These are phyloP conservation scores for Diaporthe nobilis DNA, from an alignment of 2,329 filamentous ascomycete species.

Conservation along the genomic window DNA sequence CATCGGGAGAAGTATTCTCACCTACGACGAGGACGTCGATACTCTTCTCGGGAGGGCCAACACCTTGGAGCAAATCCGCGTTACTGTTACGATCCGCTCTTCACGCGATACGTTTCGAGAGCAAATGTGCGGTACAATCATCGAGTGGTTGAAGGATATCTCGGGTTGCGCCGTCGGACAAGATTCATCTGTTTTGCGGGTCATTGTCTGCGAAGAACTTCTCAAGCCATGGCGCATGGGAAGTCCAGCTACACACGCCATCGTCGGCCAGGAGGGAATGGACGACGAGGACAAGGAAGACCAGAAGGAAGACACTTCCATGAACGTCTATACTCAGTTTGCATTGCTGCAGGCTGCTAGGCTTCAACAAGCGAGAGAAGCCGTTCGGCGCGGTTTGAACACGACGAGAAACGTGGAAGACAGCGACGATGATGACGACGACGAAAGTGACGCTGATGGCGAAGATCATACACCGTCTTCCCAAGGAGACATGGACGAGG, in stretches of 20 bases:
- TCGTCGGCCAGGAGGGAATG: constrained; percentile 82
- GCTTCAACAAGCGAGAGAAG: constrained; percentile 47
- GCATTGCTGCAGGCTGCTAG: constrained; percentile 49
- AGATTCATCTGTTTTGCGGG: constrained; percentile 84
- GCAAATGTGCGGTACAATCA: constrained; percentile 98
- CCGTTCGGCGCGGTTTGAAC: constrained; percentile 36
- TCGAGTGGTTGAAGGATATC: constrained; percentile 96
- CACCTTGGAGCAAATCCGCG: constrained; percentile 93
- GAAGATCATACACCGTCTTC: constrained; percentile 52
- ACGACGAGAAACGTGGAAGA: constrained; percentile 47
- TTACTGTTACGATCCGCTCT: constrained; percentile 95
- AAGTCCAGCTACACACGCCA: constrained; percentile 84
- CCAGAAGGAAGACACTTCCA: constrained; percentile 48
- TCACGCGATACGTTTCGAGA: constrained; percentile 96
- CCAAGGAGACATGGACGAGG: constrained; percentile 52
- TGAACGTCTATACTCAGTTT: constrained; percentile 44
- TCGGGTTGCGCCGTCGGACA: constrained; percentile 87
- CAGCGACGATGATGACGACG: constrained; percentile 58
- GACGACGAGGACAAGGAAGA: constrained; percentile 84
- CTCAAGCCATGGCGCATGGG: constrained; percentile 89
- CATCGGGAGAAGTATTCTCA: constrained; percentile 87
- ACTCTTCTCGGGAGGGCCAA: constrained; percentile 83
- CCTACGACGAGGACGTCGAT: constrained; percentile 79
- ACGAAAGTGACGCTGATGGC: constrained; percentile 61
- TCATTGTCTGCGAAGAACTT: constrained; percentile 90